Percentiles rank a stretch among this genome's conserved stretches.
Conservation (phyloP, 2,329 filamentous ascomycete species). For the Drechslera avenae region DNA sequence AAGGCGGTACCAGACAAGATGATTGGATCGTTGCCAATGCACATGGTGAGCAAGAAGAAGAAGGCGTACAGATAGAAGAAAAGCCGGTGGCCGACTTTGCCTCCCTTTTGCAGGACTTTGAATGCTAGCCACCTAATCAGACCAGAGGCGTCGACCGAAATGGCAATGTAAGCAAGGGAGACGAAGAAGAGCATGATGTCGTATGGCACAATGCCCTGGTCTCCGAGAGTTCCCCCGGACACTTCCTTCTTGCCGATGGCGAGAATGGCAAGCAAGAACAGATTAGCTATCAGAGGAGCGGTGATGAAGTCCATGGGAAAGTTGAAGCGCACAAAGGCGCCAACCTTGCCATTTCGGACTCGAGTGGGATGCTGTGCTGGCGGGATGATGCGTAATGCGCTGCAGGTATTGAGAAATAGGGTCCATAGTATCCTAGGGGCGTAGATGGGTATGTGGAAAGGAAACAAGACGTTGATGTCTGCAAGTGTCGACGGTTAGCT, state of each 20-base stretch:
- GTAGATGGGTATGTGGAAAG: slow-evolving; percentile 68
- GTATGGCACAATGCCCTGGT: slow-evolving; percentile 68
- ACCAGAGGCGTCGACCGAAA: slow-evolving; percentile 77
- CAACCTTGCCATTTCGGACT: slow-evolving; percentile 34
- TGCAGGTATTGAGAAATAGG: slow-evolving; percentile 52
- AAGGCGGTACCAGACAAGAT: slow-evolving; percentile 77
- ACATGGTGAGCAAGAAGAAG: slow-evolving; percentile 70
- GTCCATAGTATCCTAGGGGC: slow-evolving; percentile 60
- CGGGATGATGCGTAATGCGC: slow-evolving; percentile 59
- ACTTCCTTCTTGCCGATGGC: slow-evolving; percentile 72
- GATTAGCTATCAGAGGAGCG: slow-evolving; percentile 70
- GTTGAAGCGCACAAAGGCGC: slow-evolving; percentile 56
- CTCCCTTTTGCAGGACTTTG: slow-evolving; percentile 70
- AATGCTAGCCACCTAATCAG: slow-evolving; percentile 73
- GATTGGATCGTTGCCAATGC: slow-evolving; percentile 77
- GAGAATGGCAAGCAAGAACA: slow-evolving; percentile 71
- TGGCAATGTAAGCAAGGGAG: slow-evolving; percentile 75
- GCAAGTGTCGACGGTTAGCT: not conserved
- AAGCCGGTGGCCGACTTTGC: slow-evolving; percentile 68
- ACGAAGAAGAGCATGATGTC: slow-evolving; percentile 79
- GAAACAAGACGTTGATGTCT: slow-evolving; percentile 73
- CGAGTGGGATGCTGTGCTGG: slow-evolving; percentile 40
- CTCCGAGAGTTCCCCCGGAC: slow-evolving; percentile 69
- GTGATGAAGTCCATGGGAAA: slow-evolving; percentile 75
- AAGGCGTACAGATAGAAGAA: slow-evolving; percentile 77